phyloP scores from a whole-genome alignment of 2,329 filamentous ascomycete genomes.

The Aspergillus sp. region DNA sequence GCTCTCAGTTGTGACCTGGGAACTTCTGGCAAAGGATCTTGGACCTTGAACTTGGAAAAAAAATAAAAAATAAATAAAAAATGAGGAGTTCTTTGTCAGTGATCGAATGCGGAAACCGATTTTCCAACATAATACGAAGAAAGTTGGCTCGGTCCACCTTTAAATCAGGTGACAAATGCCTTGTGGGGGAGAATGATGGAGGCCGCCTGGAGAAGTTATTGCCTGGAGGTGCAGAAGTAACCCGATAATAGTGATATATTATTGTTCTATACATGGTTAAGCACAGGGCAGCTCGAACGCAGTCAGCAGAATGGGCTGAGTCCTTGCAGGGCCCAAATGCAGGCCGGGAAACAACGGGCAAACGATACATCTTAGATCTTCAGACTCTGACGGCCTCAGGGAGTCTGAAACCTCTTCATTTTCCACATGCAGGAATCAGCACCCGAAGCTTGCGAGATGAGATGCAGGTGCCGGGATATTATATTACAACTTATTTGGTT shows the following conservation, averaged over 20 bases:
- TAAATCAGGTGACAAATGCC: constrained; percentile 14
- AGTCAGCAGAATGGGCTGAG: not conserved
- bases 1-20: not conserved
- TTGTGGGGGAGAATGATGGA: constrained; percentile 5
- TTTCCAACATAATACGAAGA: constrained; percentile 12
- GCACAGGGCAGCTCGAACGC: not conserved
- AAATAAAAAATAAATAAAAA: not conserved
- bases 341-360: not conserved
- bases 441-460: not conserved
- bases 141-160: not conserved
- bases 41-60: not conserved
- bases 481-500: no score
- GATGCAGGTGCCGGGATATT: not conserved
- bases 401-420: not conserved
- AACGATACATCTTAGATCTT: constrained; percentile 8
- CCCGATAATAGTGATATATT: not conserved
- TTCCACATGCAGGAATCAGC: not conserved
- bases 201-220: not conserved
- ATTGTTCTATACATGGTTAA: not conserved
- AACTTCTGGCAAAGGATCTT: not conserved
- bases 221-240: not conserved
- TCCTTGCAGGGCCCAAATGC: not conserved
- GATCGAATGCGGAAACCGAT: constrained; percentile 9
- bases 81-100: not conserved
- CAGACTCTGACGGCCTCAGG: not conserved